Percentiles rank a stretch among this genome's conserved stretches.
Conservation (phyloP, 805 yeast species). For the Citeromyces matritensis region DNA sequence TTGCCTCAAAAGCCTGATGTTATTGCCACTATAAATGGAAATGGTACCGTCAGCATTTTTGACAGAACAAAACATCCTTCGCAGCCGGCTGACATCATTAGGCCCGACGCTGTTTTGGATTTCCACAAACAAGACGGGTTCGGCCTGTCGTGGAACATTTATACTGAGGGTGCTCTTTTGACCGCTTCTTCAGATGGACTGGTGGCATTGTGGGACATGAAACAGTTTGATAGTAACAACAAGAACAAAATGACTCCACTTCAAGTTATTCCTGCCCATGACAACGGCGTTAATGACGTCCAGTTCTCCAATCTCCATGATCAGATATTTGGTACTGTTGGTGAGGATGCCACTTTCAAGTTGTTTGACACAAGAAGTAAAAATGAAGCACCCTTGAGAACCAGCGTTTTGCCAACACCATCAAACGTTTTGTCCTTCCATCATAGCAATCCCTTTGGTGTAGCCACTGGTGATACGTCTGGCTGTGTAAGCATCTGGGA, state of each 20-base stretch:
- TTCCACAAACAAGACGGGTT: constrained; percentile 38
- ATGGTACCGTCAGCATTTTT: constrained; percentile 52
- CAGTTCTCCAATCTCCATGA: constrained; percentile 56
- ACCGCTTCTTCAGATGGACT: constrained; percentile 52
- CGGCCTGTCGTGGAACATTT: constrained; percentile 64
- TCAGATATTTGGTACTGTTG: constrained; percentile 45
- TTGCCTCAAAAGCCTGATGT: constrained; percentile 84
- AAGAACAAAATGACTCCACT: constrained; percentile 5
- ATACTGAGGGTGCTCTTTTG: constrained; percentile 40
- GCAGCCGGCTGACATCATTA: constrained; percentile 17
- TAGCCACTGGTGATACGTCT: constrained; percentile 53
- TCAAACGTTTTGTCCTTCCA: constrained; percentile 49
- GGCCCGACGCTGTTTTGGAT: constrained; percentile 18
- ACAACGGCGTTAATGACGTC: constrained; percentile 51
- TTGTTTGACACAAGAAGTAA: constrained; percentile 38
- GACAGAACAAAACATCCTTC: constrained; percentile 76
- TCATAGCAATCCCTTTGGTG: constrained; percentile 32
- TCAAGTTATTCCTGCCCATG: constrained; percentile 14
- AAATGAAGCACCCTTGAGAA: background rate
- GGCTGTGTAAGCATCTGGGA: constrained; percentile 57
- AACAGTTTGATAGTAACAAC: constrained; percentile 4
- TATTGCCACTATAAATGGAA: constrained; percentile 53
- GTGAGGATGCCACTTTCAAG: constrained; percentile 41
- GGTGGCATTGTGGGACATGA: constrained; percentile 56
- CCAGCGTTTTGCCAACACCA: constrained; percentile 7